Base-by-base conservation (phyloP, 352 stramenopile genomes). In the Plasmopara viticola region DNA sequence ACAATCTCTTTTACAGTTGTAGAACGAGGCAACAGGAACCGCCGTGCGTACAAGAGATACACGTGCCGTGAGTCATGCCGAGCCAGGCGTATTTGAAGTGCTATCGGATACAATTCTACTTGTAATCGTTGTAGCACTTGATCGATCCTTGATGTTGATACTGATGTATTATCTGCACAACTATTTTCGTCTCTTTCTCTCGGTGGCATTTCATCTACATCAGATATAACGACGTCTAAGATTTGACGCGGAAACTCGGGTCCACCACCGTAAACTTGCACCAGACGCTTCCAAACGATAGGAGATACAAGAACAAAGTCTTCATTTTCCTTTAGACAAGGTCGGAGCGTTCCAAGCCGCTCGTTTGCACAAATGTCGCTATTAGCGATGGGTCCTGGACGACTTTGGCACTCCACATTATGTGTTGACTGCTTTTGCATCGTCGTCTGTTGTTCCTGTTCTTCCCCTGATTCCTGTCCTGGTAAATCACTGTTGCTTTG, bases 1-100 rank as follows among this genome's bases (percentile, higher is more conserved):
- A 87, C 53, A 43, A 90, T 60, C n/a, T 83, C 66, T 25, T 76
- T 80, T 7, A 87, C n/a, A 9, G 67, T 75, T 6, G 71, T 75
- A 43, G 48, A 10, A 2, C 38, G 53, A 9, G 66, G 49, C 3
- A 90, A 34, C 18, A 84, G 44, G 28, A 88, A 75, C 2, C 57
- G 61, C 0, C 77, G 62, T 18, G 79, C 64, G 39, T 87, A 79
- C 25, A 88, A 54, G 10, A 90, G 49, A 41, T 66, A 73, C n/a
- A 82, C 72, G 33, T 75, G 73, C 5, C 69, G 66, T 6, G 69
- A 63, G 40, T 87, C 77, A 28, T 80, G 79, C 45, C 68, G 66
- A 28, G 73, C 70, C 38, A 90, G 28, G 3, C 79, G 77, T 40
- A 90, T 53, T 30, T 76, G 64, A 34, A 90, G 62, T 1, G 52